These are phyloP conservation scores for Linderina pennispora DNA, from an alignment of 192 early-diverging fungal species.

Conservation along the genomic window DNA sequence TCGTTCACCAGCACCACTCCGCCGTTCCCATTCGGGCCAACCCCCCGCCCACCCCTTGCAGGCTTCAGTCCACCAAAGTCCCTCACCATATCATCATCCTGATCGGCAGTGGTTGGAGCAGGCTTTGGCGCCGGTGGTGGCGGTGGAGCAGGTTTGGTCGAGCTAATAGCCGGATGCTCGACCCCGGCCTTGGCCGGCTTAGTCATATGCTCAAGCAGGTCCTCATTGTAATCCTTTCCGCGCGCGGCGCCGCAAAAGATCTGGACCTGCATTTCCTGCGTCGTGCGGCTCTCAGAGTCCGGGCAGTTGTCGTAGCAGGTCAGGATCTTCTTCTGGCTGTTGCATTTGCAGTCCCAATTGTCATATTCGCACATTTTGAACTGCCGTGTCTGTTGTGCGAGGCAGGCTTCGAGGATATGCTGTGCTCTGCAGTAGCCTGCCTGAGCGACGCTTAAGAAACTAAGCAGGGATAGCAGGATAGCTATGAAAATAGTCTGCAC, in stretches of 20 bases:
- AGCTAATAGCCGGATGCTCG: conserved; percentile 10
- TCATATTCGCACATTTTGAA: conserved; percentile 37
- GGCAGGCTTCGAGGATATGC: conserved; percentile 45
- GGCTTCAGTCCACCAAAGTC: no score
- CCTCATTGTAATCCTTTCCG: conserved; percentile 33
- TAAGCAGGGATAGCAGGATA: no score
- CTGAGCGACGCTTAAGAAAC: no score
- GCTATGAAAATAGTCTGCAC: no score
- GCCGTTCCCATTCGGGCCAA: no score
- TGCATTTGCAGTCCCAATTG: conserved; percentile 48
- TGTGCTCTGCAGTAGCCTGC: conserved; percentile 26
- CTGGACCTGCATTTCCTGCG: conserved; percentile 48
- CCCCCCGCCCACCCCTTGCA: no score
- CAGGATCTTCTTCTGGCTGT: conserved; percentile 39
- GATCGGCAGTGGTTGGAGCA: no score
- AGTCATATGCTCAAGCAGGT: conserved; percentile 41
- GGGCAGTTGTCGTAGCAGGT: conserved; percentile 49
- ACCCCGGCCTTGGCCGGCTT: conserved; percentile 20
- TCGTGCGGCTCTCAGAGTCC: conserved; percentile 39
- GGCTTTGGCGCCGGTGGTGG: conserved; percentile 4
- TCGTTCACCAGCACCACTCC: no score
- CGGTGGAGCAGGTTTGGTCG: conserved; percentile 5
- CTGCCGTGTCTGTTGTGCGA: conserved; percentile 32
- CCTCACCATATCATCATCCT: no score
- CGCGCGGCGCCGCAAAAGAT: conserved; percentile 34